Evolutionary conservation across 192 early-diverging fungal species (phyloP), one percentile per base, ranked within the genome.

Genomic region (Linderina pennispora): DNA sequence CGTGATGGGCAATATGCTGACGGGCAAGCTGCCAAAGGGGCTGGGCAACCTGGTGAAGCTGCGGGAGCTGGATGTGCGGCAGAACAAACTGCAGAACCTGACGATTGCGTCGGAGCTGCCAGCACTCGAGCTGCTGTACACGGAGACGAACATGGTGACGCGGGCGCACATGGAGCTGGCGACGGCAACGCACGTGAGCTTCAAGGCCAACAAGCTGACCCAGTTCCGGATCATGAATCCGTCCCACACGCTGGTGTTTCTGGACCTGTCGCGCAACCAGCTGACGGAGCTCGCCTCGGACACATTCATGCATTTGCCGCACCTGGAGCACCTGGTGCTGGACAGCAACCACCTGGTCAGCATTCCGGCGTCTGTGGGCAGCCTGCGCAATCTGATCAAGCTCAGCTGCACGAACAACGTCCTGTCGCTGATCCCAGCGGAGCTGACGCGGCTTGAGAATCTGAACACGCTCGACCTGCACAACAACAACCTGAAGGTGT

Each of bases 1-100:
- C 19, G 61, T 88, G 5, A 80, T 86, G 67, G 88, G 81, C n/a
- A 95, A 95, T 49, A 56, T 77, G 39, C 73, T 92, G 33, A 72
- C 75, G 3, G 88, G 88, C 1, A 62, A 59, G 15, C 62, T 95
- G 15, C 89, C 90, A 4, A 55, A 63, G 43, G 60, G 62, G 3
- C 75, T 92, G 24, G 55, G 65, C 8, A 39, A 77, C 0, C 66
- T 92, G 22, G 39, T 52, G 11, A 72, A 67, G 23, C 76, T 95
- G 1, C 68, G 64, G 46, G 80, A 85, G 47, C 65, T 95, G 17
- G 90, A 95, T 54, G 74, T 92, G 31, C 80, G 90, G 1, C 82
- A 86, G 36, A 95, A 95, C 58, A 55, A 62, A 15, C 80, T 95
- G 41, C 79, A 85, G 43, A 80, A 87, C 41, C 45, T 86, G 22